Conservation (phyloP, 768 basidiomycete genomes). For the Trichaptum fuscoviolaceum region DNA sequence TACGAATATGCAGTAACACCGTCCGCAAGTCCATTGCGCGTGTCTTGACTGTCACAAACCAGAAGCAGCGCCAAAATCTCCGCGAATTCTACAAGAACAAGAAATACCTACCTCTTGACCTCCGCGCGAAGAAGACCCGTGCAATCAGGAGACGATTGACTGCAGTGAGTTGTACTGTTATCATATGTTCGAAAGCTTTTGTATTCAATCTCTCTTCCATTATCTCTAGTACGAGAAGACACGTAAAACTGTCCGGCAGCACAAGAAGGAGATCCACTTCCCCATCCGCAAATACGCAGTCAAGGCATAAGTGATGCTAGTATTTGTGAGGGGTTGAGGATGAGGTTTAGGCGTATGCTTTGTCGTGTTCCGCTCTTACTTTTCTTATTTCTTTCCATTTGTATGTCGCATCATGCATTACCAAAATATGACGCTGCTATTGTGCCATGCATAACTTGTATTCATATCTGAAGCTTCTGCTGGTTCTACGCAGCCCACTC, state of each 20-base stretch:
- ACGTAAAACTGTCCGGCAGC: conserved; percentile 86
- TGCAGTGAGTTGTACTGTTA: conserved; percentile 47
- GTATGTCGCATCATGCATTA: not conserved
- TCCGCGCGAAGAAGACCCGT: conserved; percentile 96
- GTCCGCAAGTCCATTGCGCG: conserved; percentile 99
- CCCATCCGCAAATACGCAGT: conserved; percentile 91
- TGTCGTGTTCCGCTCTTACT: not conserved
- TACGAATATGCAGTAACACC: conserved; percentile 53
- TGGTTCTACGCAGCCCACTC: too few species aligned
- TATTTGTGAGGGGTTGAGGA: not conserved
- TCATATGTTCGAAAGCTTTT: conserved; percentile 7
- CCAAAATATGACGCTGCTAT: not conserved
- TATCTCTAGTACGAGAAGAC: conserved; percentile 66
- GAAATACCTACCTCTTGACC: conserved; percentile 95
- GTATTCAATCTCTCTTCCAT: conserved; percentile 8
- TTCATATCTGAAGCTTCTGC: not conserved
- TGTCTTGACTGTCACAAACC: conserved; percentile 97
- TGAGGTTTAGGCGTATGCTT: not conserved
- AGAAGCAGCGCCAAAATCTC: conserved; percentile 94
- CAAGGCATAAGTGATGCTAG: conserved; percentile 62
- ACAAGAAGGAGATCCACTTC: conserved; percentile 94
- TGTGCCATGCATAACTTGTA: not conserved
- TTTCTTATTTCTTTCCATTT: not conserved
- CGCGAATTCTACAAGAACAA: conserved; percentile 98
- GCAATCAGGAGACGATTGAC: conserved; percentile 95